These are phyloP conservation scores for Cladosporium sp. DNA, from an alignment of 2,329 filamentous ascomycete genomes.

Conservation along the genomic window DNA sequence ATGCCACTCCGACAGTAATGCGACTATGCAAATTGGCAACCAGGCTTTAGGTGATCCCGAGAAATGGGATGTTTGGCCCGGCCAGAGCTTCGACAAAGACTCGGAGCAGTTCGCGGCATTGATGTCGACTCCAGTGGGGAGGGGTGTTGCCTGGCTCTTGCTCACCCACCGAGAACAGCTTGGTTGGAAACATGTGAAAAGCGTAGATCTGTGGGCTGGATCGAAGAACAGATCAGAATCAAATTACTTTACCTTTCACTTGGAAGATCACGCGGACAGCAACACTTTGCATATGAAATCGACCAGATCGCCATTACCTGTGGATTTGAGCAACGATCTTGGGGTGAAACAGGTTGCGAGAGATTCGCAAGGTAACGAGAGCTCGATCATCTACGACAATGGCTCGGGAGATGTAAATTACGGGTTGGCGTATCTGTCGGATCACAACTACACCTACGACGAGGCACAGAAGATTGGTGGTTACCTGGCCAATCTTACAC, in stretches of 20 bases:
- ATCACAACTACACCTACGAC: neutral
- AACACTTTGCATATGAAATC: neutral
- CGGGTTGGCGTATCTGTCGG: neutral
- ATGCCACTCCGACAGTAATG: neutral
- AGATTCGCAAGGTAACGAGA: neutral
- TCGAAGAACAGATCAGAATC: neutral
- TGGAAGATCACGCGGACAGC: neutral
- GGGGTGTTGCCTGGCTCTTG: constrained; percentile 14
- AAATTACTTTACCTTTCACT: neutral
- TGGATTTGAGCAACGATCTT: neutral
- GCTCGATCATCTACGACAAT: neutral
- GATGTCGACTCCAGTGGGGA: constrained; percentile 14
- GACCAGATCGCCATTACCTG: neutral
- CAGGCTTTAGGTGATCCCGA: constrained; percentile 4
- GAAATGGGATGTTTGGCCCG: neutral
- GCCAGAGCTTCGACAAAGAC: neutral
- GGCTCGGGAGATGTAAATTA: neutral
- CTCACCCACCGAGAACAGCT: constrained; percentile 17
- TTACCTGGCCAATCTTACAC: neutral
- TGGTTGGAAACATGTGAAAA: constrained; percentile 14
- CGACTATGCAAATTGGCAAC: neutral
- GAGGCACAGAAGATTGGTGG: neutral
- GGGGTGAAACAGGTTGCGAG: neutral
- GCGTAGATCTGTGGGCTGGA: constrained; percentile 1
- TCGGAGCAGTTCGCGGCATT: constrained; percentile 12